These are phyloP conservation scores for Circinella umbellata DNA, from an alignment of 371 early-diverging fungal genomes.

Conservation along the genomic window DNA sequence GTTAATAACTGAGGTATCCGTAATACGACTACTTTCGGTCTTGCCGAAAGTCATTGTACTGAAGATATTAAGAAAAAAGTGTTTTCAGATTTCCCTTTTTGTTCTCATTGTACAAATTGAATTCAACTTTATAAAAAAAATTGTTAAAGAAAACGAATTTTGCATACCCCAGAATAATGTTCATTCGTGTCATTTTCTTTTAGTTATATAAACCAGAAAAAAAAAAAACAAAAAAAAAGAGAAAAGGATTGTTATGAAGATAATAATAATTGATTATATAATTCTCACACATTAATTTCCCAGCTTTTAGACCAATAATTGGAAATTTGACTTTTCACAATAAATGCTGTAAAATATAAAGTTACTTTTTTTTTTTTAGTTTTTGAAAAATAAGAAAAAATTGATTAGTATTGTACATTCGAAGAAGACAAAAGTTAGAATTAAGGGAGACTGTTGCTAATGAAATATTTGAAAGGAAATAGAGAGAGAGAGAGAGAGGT, in stretches of 20 bases:
- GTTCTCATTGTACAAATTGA: too few species aligned
- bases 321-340: too few species aligned
- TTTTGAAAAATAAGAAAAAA: not conserved
- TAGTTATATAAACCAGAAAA: not conserved
- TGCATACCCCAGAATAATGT: conserved; percentile 23
- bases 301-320: too few species aligned
- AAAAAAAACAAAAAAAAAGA: too few species aligned
- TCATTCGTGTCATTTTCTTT: conserved; percentile 14
- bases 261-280: too few species aligned
- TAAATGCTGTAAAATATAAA: not conserved
- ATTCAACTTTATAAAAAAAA: too few species aligned
- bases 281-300: too few species aligned
- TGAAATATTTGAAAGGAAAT: not conserved
- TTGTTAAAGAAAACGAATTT: not conserved
- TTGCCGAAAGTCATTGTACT: conserved; percentile 23
- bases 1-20: conserved; percentile 34
- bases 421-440: not conserved
- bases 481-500: not conserved
- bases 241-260: too few species aligned
- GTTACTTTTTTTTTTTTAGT: not conserved
- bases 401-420: conserved; percentile 15
- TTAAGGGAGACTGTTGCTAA: too few species aligned
- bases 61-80: not conserved
- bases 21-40: conserved; percentile 34
- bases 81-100: too few species aligned